Conservation (phyloP, 805 yeast genomes). For the Metschnikowia aberdeeniae region DNA sequence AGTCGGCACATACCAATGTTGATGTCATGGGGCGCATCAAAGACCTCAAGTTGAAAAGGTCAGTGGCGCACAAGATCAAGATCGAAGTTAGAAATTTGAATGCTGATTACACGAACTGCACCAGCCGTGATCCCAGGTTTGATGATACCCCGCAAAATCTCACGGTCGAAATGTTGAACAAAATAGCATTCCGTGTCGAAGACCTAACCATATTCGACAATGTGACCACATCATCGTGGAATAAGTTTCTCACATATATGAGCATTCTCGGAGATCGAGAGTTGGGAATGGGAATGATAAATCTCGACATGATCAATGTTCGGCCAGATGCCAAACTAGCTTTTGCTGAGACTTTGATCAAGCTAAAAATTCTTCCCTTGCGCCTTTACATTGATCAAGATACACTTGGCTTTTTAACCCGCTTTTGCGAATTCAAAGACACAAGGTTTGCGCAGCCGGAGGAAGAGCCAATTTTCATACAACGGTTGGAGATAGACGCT, state of each 20-base stretch:
- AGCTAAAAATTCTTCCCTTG: slow-evolving; percentile 61
- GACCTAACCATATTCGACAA: slow-evolving; percentile 68
- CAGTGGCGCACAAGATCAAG: slow-evolving; percentile 54
- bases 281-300: slow-evolving; percentile 60
- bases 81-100: slow-evolving; percentile 54
- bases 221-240: slow-evolving; percentile 87
- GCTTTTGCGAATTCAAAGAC: slow-evolving; percentile 82
- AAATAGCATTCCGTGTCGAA: slow-evolving; percentile 45
- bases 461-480: slow-evolving; percentile 66
- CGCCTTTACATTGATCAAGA: slow-evolving; percentile 90
- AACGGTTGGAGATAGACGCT: slow-evolving; percentile 58
- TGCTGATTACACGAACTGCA: slow-evolving; percentile 41
- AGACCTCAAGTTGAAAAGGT: slow-evolving; percentile 60
- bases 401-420: slow-evolving; percentile 73
- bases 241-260: slow-evolving; percentile 70
- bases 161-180: slow-evolving; percentile 45
- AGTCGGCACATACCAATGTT: slow-evolving; percentile 19
- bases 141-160: slow-evolving; percentile 28
- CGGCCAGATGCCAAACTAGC: slow-evolving; percentile 61
- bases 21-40: slow-evolving; percentile 32
- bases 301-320: slow-evolving; percentile 49
- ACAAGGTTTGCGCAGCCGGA: slow-evolving; percentile 57
- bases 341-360: slow-evolving; percentile 63
- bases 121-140: slow-evolving; percentile 45
- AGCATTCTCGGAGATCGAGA: slow-evolving; percentile 69